Percentiles rank a stretch among this genome's conserved stretches.
phyloP scores from a whole-genome alignment of 1,284 basidiomycete genomes.

The Malassezia caprae region DNA sequence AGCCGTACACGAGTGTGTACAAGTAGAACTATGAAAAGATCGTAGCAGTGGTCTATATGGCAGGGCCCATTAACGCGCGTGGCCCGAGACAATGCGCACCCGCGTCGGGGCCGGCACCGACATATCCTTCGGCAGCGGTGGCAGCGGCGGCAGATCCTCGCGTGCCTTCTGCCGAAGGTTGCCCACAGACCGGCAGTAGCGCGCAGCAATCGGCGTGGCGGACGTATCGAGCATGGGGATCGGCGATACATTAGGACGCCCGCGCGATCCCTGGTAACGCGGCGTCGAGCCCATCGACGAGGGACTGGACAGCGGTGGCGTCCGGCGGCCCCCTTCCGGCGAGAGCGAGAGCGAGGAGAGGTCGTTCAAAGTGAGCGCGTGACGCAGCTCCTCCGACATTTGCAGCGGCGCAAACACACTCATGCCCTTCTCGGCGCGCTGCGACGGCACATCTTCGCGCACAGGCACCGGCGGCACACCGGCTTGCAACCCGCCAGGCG shows the following conservation, averaged over 20 bases:
- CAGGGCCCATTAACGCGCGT: neutral
- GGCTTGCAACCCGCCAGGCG: neutral
- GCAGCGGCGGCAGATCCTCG: constrained; percentile 12
- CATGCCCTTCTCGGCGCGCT: constrained; percentile 11
- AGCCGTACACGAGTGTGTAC: constrained; percentile 34
- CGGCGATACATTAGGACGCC: neutral
- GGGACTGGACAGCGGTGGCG: constrained; percentile 16
- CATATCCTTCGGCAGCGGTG: constrained; percentile 3
- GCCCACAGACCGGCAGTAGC: constrained; percentile 13
- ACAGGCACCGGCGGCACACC: neutral
- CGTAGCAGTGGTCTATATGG: neutral
- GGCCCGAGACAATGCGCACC: constrained; percentile 7
- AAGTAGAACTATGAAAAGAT: constrained; percentile 14
- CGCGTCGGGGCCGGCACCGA: neutral
- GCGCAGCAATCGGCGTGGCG: constrained; percentile 15
- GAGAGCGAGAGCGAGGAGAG: neutral
- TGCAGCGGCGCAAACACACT: constrained; percentile 18
- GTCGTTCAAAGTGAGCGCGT: neutral
- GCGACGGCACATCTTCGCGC: neutral
- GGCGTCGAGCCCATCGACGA: constrained; percentile 15
- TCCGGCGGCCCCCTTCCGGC: neutral
- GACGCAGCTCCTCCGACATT: constrained; percentile 4
- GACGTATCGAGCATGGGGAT: neutral
- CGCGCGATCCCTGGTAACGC: neutral
- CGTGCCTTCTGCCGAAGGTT: constrained; percentile 14